Evolutionary conservation across 73 alveolate genomes (phyloP).

Genomic region (Symbiodinium pilosum): DNA sequence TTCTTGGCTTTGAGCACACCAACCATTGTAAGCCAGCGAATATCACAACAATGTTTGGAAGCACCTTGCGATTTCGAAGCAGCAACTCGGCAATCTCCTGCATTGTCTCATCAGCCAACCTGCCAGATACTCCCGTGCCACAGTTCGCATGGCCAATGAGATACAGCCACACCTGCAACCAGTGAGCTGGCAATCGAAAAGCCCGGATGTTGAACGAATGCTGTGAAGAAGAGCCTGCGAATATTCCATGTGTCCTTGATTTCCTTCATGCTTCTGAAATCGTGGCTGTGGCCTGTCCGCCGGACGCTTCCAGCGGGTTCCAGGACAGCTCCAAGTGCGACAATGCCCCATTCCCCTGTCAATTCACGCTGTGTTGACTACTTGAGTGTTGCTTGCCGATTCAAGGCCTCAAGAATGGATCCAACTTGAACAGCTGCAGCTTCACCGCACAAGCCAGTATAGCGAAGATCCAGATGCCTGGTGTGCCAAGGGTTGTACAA

Average conservation of each 20-base stretch:
- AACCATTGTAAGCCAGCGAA: neutral
- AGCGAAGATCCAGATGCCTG: conserved; percentile 66
- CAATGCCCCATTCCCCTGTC: conserved; percentile 57
- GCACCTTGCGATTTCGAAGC: conserved; percentile 58
- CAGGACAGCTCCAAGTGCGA: conserved; percentile 74
- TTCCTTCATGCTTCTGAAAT: neutral
- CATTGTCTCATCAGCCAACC: conserved; percentile 74
- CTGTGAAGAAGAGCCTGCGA: conserved; percentile 51
- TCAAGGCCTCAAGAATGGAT: conserved; percentile 23
- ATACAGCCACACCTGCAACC: conserved; percentile 26
- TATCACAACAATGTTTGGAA: neutral
- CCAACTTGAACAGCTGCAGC: conserved; percentile 21
- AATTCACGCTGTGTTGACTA: too few species aligned
- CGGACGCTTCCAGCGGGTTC: conserved; percentile 46
- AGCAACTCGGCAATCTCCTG: conserved; percentile 64
- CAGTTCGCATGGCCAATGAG: too few species aligned
- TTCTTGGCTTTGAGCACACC: neutral
- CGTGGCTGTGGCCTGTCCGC: conserved; percentile 78
- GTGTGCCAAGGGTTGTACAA: neutral
- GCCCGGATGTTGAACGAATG: conserved; percentile 65
- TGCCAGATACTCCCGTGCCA: neutral
- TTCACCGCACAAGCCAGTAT: conserved; percentile 43
- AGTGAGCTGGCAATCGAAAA: conserved; percentile 67
- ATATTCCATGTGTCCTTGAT: neutral
- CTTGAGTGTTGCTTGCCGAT: neutral